Percentiles rank a stretch among this genome's conserved stretches.
Conservation (phyloP, 371 early-diverging fungal species). For the Syncephalis plumigaleata region DNA sequence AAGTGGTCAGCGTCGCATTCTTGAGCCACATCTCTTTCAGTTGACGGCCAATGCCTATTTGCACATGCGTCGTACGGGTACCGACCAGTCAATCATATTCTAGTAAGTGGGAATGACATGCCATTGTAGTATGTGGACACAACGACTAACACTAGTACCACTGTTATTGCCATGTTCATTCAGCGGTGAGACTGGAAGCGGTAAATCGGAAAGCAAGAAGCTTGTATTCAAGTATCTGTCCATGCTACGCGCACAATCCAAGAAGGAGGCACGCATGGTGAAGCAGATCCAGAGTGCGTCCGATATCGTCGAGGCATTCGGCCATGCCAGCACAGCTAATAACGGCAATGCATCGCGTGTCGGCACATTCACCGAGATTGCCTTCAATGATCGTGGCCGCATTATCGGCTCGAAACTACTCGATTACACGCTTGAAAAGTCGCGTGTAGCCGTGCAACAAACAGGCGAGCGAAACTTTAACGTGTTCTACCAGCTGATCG, state of each 20-base stretch:
- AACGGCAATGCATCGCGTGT: conserved; percentile 76
- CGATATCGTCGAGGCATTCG: conserved; percentile 70
- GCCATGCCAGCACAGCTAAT: conserved; percentile 53
- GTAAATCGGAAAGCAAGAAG: conserved; percentile 59
- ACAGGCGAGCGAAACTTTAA: conserved; percentile 73
- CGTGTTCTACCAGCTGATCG: conserved; percentile 72
- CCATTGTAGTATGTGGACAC: conserved; percentile 20
- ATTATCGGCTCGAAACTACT: conserved; percentile 78
- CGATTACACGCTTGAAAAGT: conserved; percentile 82
- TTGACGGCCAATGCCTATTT: conserved; percentile 44
- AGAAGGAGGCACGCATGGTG: conserved; percentile 66
- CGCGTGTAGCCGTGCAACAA: conserved; percentile 36
- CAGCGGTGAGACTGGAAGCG: conserved; percentile 82
- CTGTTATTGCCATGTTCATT: background rate
- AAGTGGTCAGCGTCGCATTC: conserved; percentile 1
- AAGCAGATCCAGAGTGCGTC: conserved; percentile 51
- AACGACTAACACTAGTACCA: too few species aligned
- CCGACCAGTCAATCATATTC: conserved; percentile 59
- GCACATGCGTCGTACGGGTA: conserved; percentile 67
- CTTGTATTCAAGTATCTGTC: conserved; percentile 46
- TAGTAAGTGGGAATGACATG: conserved; percentile 36
- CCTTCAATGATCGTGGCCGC: conserved; percentile 73
- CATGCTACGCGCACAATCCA: conserved; percentile 37
- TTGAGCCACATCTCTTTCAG: conserved; percentile 39
- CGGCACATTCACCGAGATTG: conserved; percentile 77